A percentile compares a stretch with the other conserved stretches of the same genome.
Conservation (phyloP, 495 filamentous ascomycete species). For the Pseudevernia furfuracea region DNA sequence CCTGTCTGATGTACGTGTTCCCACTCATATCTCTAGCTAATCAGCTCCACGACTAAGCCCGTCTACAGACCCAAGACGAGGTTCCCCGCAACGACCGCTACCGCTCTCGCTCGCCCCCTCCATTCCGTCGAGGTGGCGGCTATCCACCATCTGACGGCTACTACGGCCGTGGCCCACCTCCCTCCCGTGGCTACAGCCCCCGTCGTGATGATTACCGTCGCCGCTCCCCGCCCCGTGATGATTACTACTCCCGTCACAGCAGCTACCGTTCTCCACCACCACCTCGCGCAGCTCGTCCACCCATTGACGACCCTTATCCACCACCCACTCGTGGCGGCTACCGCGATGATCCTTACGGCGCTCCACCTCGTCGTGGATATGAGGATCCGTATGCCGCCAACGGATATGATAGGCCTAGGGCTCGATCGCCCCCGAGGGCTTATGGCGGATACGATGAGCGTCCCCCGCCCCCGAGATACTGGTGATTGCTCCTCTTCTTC, state of each 20-base stretch:
- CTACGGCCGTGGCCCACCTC: slow-evolving; percentile 57
- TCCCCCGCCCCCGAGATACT: slow-evolving; percentile 23
- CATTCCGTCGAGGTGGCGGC: slow-evolving; percentile 45
- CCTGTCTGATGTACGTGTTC: slow-evolving; percentile 65
- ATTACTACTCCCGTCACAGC: slow-evolving; percentile 73
- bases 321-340: slow-evolving; percentile 51
- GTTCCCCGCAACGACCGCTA: slow-evolving; percentile 55
- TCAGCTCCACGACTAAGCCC: slow-evolving; percentile 39
- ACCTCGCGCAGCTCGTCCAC: slow-evolving; percentile 47
- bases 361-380: slow-evolving; percentile 41
- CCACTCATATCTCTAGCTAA: neutral
- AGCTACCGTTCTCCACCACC: slow-evolving; percentile 64
- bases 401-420: slow-evolving; percentile 24
- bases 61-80: slow-evolving; percentile 56
- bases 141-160: slow-evolving; percentile 50
- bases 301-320: slow-evolving; percentile 64
- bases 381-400: slow-evolving; percentile 42
- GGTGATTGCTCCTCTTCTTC: slow-evolving; percentile 26
- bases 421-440: slow-evolving; percentile 22
- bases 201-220: slow-evolving; percentile 72
- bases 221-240: slow-evolving; percentile 69
- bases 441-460: slow-evolving; percentile 29
- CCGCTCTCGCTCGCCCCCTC: slow-evolving; percentile 69
- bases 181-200: slow-evolving; percentile 72
- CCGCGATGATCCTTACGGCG: slow-evolving; percentile 24